Evolutionary conservation across 164 flowering plant species (phyloP), one percentile per base, ranked within the genome.

Genomic region (Houttuynia cordata): DNA sequence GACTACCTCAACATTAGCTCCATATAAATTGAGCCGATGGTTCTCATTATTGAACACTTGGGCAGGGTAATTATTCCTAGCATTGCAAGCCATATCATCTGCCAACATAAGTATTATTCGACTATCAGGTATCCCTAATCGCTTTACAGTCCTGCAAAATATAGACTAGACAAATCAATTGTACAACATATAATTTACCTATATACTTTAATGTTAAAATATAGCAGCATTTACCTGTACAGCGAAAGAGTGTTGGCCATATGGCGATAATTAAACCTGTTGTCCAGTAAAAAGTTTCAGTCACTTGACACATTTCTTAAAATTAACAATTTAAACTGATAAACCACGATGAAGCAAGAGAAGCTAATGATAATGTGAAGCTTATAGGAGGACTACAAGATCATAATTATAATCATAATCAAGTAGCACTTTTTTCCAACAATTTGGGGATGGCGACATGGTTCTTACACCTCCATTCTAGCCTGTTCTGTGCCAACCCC

Each of bases 71-170:
- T 83, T 88, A 67, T 94, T 94, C 70, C 99, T 80, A 58, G 96
- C 77, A 80, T 94, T 94, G 74, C 99, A 94, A 59, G 99, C 99
- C 96, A 94, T 94, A 64, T 94, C 97, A 77, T 94, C 99, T 56
- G 97, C 96, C 67, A 94, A 69, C 99, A 94, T 91, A 53, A 94
- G 91, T 69, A 94, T 94, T 55, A 94, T 91, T 75, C 96, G 91
- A 71, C 91, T 96, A 78, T 94, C 99, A 61, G 99, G 99, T 72
- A 94, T 94, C 55, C 97, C 99, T 61, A 91, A 73, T 45, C 97
- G 76, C 71, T 91, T 94, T 34, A 94, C 97, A 37, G 96, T 94
- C 79, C 99, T 91, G 76, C 41, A 30, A 67, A 62, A 24, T 57
- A 30, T 8, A 52, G n/a, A 51, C 19, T 21, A 39, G 12, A 47